phyloP scores from a whole-genome alignment of 768 basidiomycete species.

The Lanmaoa pseudosensibilis region DNA sequence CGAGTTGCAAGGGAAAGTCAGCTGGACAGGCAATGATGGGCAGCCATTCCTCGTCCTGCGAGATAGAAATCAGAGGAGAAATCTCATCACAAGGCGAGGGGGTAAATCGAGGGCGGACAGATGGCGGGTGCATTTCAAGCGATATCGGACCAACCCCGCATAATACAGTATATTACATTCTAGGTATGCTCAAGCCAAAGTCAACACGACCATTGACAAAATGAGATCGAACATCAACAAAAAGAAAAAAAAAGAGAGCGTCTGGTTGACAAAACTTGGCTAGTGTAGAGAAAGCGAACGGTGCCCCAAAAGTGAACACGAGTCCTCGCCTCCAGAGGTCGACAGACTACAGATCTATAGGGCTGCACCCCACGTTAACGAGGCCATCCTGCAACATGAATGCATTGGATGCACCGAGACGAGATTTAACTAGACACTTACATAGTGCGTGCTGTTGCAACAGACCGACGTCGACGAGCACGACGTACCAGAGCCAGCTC shows the following conservation, averaged over 20 bases:
- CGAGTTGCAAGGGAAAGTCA: constrained; percentile 44
- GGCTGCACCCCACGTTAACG: constrained; percentile 28
- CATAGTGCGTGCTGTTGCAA: constrained; percentile 20
- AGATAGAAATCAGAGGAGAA: not conserved
- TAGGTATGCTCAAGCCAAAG: constrained; percentile 3
- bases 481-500: constrained; percentile 24
- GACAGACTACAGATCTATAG: constrained; percentile 7
- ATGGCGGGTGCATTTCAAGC: not conserved
- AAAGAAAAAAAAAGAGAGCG: constrained; percentile 21
- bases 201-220: constrained; percentile 17
- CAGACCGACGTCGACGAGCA: constrained; percentile 25
- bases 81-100: constrained; percentile 22
- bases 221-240: constrained; percentile 24
- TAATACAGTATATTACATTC: constrained; percentile 9
- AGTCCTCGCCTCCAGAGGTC: constrained; percentile 6
- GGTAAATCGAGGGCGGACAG: constrained; percentile 24
- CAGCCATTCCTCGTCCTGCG: constrained; percentile 19
- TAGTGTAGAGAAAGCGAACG: constrained; percentile 22
- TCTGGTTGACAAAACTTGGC: constrained; percentile 18
- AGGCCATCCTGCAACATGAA: constrained; percentile 18
- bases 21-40: constrained; percentile 44
- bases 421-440: not conserved
- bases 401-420: not conserved
- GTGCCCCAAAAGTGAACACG: not conserved
- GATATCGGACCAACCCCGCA: no score